Percentiles rank a stretch among this genome's conserved stretches.
Conservation (phyloP, 352 stramenopile species). For the Globisporangium paroecandrum region DNA sequence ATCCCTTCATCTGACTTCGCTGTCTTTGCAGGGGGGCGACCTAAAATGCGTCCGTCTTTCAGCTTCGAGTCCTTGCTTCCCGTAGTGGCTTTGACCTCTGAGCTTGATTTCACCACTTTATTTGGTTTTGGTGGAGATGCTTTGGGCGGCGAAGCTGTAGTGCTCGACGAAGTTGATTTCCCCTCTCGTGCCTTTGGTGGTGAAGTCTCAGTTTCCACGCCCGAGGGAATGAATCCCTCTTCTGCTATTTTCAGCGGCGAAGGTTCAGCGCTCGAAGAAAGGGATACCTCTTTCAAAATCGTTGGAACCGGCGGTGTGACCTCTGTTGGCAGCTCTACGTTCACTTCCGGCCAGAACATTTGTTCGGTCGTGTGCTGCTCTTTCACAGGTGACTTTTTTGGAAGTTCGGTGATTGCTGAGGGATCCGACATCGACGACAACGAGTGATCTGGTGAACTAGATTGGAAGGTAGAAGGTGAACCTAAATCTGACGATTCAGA, state of each 20-base stretch:
- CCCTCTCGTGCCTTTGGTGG: neutral
- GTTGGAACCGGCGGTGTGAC: neutral
- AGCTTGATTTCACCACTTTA: neutral
- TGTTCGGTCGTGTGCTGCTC: neutral
- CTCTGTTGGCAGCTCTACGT: no score
- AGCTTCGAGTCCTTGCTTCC: neutral
- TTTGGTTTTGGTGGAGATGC: neutral
- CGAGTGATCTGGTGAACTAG: neutral
- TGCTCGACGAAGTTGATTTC: neutral
- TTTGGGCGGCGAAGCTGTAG: neutral
- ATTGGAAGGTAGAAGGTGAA: neutral
- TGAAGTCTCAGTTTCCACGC: neutral
- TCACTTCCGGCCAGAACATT: neutral
- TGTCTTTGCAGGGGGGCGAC: neutral
- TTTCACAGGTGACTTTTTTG: neutral
- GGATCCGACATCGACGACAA: no score
- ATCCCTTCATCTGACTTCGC: constrained; percentile 2
- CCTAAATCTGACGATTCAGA: neutral
- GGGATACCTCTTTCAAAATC: neutral
- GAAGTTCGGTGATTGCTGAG: neutral
- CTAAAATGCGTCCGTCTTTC: constrained; percentile 1
- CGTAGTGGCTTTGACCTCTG: neutral
- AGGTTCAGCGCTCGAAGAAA: neutral
- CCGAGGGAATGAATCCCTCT: neutral
- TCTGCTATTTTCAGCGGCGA: neutral